Evolutionary conservation across 345 rosid species (phyloP), one percentile per base, ranked within the genome.

Genomic region (Arabidopsis arenosa): DNA sequence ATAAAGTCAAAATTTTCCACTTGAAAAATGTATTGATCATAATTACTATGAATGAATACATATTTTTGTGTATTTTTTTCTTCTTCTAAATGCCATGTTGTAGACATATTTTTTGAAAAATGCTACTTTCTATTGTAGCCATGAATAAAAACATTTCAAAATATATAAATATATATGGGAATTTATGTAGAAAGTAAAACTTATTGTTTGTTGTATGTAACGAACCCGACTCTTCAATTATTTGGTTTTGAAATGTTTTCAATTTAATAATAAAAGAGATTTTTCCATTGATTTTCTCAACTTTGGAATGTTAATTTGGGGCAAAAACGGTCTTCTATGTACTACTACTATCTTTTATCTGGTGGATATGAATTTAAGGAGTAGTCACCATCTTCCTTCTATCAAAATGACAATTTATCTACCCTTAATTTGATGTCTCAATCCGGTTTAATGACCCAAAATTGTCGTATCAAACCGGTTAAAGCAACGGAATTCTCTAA

Each of bases 351-450:
- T 15, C 1, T 15, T 47, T 15, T 7, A 2, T 15, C 9, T 17
- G 4, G 52, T 47, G 52, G 17, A 15, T 15, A 15, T 17, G 52
- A 43, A 14, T 14, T 14, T 14, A 5, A 44, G 49, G 49, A 44
- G 49, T 44, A 44, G 69, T 65, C 75, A 62, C 61, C 43, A 63
- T 63, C 70, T 63, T 26, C 56, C 58, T 7, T 7, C 33, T 52
- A 30, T 32, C 48, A 48, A 18, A 58, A 44, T 12, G 9, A 64
- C 17, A 3, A 55, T 62, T 17, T 51, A 52, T 5, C 2, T 54
- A 73, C 40, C 21, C n/a, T 35, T 13, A 44, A 32, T 21, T n/a
- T 52, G 39, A 68, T 61, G 63, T 63, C 59, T 63, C 26, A 55
- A 15, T 23, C 70, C 69, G 74, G 75, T 52, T 68, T 18, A 75